These are phyloP conservation scores for Taxawa tesnikishii DNA, from an alignment of 2,329 filamentous ascomycete species.

Conservation along the genomic window DNA sequence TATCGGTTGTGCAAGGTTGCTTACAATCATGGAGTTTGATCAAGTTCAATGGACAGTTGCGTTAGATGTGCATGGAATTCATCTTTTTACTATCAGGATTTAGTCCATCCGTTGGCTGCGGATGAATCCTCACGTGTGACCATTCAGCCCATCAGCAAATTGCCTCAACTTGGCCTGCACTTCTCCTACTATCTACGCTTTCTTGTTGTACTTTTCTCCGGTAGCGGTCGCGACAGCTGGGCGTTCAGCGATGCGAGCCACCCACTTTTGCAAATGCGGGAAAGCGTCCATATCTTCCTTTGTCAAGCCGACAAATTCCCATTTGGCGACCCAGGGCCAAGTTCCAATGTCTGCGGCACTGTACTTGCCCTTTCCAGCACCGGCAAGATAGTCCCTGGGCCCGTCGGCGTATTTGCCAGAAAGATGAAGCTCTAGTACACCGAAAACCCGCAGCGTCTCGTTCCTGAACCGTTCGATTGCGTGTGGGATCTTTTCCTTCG, in stretches of 20 bases:
- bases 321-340: conserved; percentile 38
- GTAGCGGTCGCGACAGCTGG: conserved; percentile 36
- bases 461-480: conserved; percentile 40
- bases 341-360: conserved; percentile 40
- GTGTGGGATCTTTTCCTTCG: conserved; percentile 35
- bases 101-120: too few relatives aligned
- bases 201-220: conserved; percentile 28
- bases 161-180: too few relatives aligned
- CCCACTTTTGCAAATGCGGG: conserved; percentile 41
- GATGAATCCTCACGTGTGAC: too few relatives aligned
- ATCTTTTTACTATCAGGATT: too few relatives aligned
- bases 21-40: too few relatives aligned
- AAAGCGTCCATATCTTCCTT: conserved; percentile 38
- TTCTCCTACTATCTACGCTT: too few relatives aligned
- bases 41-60: too few relatives aligned
- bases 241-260: conserved; percentile 37
- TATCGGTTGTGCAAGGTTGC: too few relatives aligned
- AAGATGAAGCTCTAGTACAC: conserved; percentile 43
- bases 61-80: too few relatives aligned
- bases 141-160: too few relatives aligned
- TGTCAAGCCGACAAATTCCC: conserved; percentile 30
- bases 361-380: conserved; percentile 42
- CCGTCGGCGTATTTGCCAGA: conserved; percentile 38
- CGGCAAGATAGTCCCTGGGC: conserved; percentile 39
- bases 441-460: conserved; percentile 39